phyloP scores from a whole-genome alignment of 2,329 filamentous ascomycete species.

The Coleophoma cylindrospora region DNA sequence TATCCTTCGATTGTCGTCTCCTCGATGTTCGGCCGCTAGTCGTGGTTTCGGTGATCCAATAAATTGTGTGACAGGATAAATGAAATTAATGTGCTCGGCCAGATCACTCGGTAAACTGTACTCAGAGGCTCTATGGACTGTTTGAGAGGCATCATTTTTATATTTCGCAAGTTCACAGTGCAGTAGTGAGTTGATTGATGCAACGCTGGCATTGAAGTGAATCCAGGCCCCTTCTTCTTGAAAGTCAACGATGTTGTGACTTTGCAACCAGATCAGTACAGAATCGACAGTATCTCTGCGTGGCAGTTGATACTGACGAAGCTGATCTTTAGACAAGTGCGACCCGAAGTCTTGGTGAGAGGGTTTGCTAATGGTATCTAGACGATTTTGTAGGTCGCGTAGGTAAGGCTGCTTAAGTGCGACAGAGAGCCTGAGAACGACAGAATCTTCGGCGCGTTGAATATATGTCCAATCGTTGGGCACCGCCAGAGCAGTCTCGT shows the following conservation, averaged over 20 bases:
- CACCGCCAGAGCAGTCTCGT: too few relatives aligned
- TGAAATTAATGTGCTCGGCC: conserved; percentile 28
- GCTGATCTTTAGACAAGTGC: conserved; percentile 36
- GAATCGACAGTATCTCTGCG: conserved; percentile 28
- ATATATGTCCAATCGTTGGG: too few relatives aligned
- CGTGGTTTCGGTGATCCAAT: conserved; percentile 2
- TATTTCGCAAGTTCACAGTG: conserved; percentile 21
- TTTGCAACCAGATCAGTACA: conserved; percentile 36
- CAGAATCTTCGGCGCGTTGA: too few relatives aligned
- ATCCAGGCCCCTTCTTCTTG: conserved; percentile 4
- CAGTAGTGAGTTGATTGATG: conserved; percentile 16
- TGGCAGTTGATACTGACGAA: conserved; percentile 35
- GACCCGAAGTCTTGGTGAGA: conserved; percentile 40
- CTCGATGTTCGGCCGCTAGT: conserved; percentile 15
- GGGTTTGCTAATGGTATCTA: conserved; percentile 28
- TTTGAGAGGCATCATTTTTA: conserved; percentile 10
- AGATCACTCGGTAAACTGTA: conserved; percentile 32
- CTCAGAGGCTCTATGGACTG: conserved; percentile 28
- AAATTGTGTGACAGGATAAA: conserved; percentile 36
- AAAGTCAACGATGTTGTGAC: conserved; percentile 8
- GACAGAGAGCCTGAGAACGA: too few relatives aligned
- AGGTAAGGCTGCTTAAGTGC: too few relatives aligned
- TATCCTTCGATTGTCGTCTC: not conserved
- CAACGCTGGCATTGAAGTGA: conserved; percentile 17
- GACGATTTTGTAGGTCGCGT: too few relatives aligned